Base-by-base conservation (phyloP, 2,329 filamentous ascomycete genomes). In the Myotisia sp. region DNA sequence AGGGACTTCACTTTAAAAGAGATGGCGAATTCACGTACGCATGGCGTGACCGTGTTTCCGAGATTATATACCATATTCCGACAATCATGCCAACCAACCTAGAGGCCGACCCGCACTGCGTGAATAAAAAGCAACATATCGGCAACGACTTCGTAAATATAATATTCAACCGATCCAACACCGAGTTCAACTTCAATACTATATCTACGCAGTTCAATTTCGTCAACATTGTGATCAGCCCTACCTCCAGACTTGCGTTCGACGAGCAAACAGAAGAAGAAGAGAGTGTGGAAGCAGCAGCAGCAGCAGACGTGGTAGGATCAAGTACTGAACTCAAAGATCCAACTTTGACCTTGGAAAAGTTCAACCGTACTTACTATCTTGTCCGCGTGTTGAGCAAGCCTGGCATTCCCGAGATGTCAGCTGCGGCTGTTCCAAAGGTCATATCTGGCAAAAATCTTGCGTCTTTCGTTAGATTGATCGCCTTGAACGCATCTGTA, bases 61-160 rank as follows among this genome's bases (percentile, higher is more conserved):
- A 95, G 54, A 81, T 98, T 28, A 79, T 95, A 19, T 98, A 92
- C 57, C 90, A 95, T 53, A 78, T 95, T 36, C 84, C 82, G 4
- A 98, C 87, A 3, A 85, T 95, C 68, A 98, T 98, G 90, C 90
- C 90, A 1, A 93, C 84, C 6, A 72, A 92, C 50, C 63, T 78
- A 9, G 74, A 84, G 35, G 68, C 73, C 19, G 85, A 93, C 47
- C 72, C 79, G 6, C 69, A 74, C 41, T 84, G 79, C 50, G 76
- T 78, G 41, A 70, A 74, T 54, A 98, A 98, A 64, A 98, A 98
- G 59, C 71, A 76, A 2, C 92, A 95, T 51, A 90, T 95, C 40
- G 90, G 90, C 38, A 98, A 98, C 51, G 90, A 95, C 56, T 92
- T 83, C 54, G 90, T 98, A 52, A 95, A 93, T 53, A 92, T 98